Evolutionary conservation across 306 rosid genomes (phyloP).

Genomic region (Luffa acutangula): DNA sequence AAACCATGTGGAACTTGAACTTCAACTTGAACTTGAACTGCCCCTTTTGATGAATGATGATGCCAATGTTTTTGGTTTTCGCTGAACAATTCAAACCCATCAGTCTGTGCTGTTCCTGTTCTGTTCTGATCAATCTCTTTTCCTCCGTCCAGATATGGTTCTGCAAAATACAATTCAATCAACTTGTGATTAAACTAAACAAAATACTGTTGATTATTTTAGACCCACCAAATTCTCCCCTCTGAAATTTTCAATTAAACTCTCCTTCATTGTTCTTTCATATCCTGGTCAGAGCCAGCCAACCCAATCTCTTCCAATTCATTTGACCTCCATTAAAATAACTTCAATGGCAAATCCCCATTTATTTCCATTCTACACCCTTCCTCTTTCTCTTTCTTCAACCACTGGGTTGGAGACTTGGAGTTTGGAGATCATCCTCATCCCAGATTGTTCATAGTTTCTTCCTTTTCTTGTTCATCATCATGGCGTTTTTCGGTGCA

Average conservation of each 20-base stretch:
- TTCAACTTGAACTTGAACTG: background rate
- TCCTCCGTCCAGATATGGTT: background rate
- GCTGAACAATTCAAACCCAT: background rate
- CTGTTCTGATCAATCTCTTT: background rate
- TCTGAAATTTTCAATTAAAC: background rate
- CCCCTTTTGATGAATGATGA: background rate
- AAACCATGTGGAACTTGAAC: background rate
- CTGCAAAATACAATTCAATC: background rate
- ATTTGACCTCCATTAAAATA: background rate
- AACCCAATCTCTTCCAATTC: background rate
- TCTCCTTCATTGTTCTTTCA: background rate
- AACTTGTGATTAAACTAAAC: background rate
- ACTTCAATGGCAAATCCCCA: constrained; percentile 1
- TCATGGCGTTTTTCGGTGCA: constrained; percentile 3
- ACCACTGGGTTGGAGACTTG: background rate
- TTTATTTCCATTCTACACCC: background rate
- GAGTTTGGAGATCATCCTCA: background rate
- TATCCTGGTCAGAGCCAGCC: background rate
- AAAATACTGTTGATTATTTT: background rate
- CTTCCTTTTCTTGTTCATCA: background rate
- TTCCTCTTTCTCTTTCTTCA: background rate
- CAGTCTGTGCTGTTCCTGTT: background rate
- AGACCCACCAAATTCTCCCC: background rate
- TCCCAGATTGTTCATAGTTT: background rate
- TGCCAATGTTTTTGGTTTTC: background rate